Conservation (phyloP, 2,329 filamentous ascomycete genomes). For the Paecilomyces sp. region DNA sequence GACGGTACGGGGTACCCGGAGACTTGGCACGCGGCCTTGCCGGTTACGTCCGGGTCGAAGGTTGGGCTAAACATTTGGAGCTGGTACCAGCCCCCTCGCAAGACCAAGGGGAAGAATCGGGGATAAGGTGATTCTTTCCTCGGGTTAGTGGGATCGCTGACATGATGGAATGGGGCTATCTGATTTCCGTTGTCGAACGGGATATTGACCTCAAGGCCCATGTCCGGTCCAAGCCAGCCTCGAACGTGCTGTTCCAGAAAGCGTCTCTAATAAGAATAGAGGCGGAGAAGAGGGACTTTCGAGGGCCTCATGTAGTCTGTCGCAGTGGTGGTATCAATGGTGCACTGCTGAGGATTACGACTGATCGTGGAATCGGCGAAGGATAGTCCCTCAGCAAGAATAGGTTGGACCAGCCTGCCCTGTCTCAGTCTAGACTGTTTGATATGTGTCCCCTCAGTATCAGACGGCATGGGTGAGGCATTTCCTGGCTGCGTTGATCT, state of each 20-base stretch:
- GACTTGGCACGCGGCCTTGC: constrained; percentile 55
- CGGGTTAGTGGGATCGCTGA: neutral
- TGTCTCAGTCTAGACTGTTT: neutral
- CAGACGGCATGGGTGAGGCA: neutral
- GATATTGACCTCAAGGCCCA: neutral
- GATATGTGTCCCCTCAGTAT: neutral
- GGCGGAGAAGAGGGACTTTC: too few species aligned
- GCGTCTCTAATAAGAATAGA: neutral
- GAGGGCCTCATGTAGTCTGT: neutral
- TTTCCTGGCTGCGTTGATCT: neutral
- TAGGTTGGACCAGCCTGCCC: neutral
- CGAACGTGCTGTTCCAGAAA: neutral
- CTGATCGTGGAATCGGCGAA: neutral
- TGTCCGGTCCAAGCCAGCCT: neutral
- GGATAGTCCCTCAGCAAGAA: neutral
- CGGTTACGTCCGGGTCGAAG: constrained; percentile 50
- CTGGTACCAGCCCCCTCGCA: constrained; percentile 44
- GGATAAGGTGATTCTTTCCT: neutral
- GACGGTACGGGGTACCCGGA: constrained; percentile 52
- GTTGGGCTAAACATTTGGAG: constrained; percentile 60
- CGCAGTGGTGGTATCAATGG: neutral
- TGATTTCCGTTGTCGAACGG: neutral
- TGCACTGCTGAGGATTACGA: neutral
- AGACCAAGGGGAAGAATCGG: neutral
- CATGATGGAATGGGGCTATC: neutral